Evolutionary conservation across 1,139 yeast species (phyloP).

Genomic region (Sugiyamaella pinicola): DNA sequence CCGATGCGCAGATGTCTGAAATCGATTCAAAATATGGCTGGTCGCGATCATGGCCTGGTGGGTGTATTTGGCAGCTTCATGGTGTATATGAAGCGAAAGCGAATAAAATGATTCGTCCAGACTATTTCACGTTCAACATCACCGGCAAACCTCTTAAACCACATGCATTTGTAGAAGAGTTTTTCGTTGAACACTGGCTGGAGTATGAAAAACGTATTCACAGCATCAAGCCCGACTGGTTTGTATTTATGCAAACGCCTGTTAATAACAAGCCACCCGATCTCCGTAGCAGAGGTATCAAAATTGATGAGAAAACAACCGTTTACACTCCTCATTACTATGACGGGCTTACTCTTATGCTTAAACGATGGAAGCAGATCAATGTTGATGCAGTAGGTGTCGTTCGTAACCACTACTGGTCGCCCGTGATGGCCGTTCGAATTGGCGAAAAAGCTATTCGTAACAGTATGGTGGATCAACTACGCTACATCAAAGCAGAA

Average conservation of each 20-base stretch:
- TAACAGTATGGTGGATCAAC: conserved; percentile 67
- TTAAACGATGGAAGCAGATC: conserved; percentile 65
- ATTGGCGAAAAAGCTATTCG: conserved; percentile 80
- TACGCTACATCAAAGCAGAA: conserved; percentile 64
- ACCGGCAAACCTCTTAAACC: conserved; percentile 46
- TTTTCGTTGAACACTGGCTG: conserved; percentile 60
- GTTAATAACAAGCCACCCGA: conserved; percentile 78
- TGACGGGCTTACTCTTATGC: conserved; percentile 91
- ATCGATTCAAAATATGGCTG: conserved; percentile 71
- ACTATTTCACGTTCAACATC: conserved; percentile 53
- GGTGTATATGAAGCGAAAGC: conserved; percentile 80
- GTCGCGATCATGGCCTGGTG: conserved; percentile 71
- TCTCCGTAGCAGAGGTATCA: conserved; percentile 22
- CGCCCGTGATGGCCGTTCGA: conserved; percentile 76
- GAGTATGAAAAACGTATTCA: conserved; percentile 47
- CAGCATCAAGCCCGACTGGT: conserved; percentile 49
- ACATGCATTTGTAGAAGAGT: conserved; percentile 60
- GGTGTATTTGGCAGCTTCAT: conserved; percentile 79
- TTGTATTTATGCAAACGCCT: conserved; percentile 78
- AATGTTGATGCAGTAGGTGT: conserved; percentile 91
- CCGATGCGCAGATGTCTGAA: conserved; percentile 40
- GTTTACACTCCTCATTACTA: conserved; percentile 87
- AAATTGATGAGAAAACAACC: conserved; percentile 43
- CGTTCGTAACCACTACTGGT: conserved; percentile 73
- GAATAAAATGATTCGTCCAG: conserved; percentile 46